Evolutionary conservation across 2,329 filamentous ascomycete species (phyloP).

Genomic region (Calonectria pseudoturangicola): DNA sequence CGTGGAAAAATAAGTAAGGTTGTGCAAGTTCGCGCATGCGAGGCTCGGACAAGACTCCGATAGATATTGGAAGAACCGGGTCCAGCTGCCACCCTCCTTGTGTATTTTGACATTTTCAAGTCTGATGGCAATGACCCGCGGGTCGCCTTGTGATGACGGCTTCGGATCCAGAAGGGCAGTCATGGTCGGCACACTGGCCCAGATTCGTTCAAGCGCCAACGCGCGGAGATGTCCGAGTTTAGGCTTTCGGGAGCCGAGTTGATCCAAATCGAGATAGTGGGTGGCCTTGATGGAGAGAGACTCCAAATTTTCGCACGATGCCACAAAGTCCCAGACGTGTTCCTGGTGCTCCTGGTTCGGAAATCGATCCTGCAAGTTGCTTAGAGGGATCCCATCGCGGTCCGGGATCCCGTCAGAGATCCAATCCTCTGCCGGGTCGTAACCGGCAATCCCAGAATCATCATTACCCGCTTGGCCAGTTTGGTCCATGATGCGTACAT

Average conservation of each 20-base stretch:
- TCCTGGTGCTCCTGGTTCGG: neutral
- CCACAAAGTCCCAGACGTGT: slow-evolving; percentile 13
- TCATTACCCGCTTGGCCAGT: neutral
- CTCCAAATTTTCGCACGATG: slow-evolving; percentile 3
- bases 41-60: neutral
- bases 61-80: neutral
- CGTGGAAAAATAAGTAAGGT: neutral
- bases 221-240: neutral
- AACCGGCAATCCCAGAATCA: neutral
- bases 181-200: neutral
- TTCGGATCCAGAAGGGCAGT: neutral
- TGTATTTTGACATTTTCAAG: neutral
- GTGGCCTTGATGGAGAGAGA: neutral
- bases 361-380: neutral
- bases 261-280: slow-evolving; percentile 13
- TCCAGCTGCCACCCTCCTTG: neutral
- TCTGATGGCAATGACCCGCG: neutral
- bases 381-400: neutral
- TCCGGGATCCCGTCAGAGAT: neutral
- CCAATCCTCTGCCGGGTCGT: neutral
- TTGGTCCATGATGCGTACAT: neutral
- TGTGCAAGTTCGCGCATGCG: neutral
- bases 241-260: neutral
- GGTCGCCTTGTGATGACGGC: neutral
- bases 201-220: neutral